phyloP scores from a whole-genome alignment of 208 protist genomes.

The Acanthamoeba lenticulata region DNA sequence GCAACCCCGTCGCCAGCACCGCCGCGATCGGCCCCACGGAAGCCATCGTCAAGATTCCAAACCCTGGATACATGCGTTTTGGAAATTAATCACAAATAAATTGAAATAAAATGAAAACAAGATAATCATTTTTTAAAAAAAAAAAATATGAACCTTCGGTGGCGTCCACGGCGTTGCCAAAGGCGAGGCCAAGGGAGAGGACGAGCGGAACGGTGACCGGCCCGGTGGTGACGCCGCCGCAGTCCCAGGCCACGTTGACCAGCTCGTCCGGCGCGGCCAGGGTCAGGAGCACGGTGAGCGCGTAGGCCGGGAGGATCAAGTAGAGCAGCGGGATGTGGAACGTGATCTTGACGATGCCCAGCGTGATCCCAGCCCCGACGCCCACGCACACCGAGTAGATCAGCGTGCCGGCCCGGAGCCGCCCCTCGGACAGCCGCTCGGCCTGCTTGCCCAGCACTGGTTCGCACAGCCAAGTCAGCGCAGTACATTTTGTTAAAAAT shows the following conservation, averaged over 20 bases:
- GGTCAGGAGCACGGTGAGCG: background rate
- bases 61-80: background rate
- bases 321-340: constrained; percentile 10
- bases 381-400: background rate
- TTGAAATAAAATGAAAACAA: background rate
- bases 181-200: background rate
- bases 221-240: background rate
- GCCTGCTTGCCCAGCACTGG: constrained; percentile 20
- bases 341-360: constrained; percentile 30
- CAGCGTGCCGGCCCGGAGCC: background rate
- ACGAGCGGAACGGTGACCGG: background rate
- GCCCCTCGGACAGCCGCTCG: background rate
- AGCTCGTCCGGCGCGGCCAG: background rate
- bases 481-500: background rate
- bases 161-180: background rate
- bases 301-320: background rate
- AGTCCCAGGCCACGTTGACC: background rate
- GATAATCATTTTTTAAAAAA: background rate
- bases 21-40: background rate
- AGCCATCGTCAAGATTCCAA: background rate
- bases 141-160: background rate
- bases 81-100: too few relatives aligned
- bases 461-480: background rate
- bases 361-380: background rate
- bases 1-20: background rate